A percentile compares a stretch with the other conserved stretches of the same genome.
Evolutionary conservation across 495 filamentous ascomycete genomes (phyloP).

Genomic region (Aspergillus panamensis): DNA sequence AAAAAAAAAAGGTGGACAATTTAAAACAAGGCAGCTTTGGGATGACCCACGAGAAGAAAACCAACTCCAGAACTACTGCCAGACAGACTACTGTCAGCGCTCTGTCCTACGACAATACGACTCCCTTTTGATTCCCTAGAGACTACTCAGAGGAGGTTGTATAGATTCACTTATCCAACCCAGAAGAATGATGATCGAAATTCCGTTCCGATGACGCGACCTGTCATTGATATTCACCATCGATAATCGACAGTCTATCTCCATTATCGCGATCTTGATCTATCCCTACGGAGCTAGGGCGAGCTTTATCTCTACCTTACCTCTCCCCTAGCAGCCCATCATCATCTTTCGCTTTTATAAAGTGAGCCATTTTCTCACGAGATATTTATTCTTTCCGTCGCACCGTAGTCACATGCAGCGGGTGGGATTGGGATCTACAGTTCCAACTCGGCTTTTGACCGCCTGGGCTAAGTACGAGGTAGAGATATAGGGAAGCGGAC

Average conservation of each 20-base stretch:
- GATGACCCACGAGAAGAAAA: neutral
- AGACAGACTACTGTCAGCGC: too few relatives aligned
- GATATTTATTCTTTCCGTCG: neutral
- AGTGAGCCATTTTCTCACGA: neutral
- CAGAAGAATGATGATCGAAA: neutral
- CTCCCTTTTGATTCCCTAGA: too few relatives aligned
- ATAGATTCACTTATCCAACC: neutral
- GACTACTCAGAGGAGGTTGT: too few relatives aligned
- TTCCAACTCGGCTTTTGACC: conserved; percentile 12
- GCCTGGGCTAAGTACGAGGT: neutral
- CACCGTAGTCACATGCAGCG: neutral
- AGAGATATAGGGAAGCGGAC: too few relatives aligned
- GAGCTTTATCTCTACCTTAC: neutral
- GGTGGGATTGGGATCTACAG: conserved; percentile 9
- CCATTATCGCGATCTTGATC: conserved; percentile 10
- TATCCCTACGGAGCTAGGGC: conserved; percentile 1
- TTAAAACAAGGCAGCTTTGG: neutral
- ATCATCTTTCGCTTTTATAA: neutral
- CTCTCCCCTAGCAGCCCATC: neutral
- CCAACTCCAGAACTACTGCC: neutral
- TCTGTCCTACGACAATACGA: too few relatives aligned
- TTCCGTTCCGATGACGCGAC: conserved; percentile 8
- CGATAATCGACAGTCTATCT: conserved; percentile 7
- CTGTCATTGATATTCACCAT: conserved; percentile 14
- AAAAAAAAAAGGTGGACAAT: neutral